Evolutionary conservation across 129 eudicot genomes (phyloP), one percentile per base, ranked within the genome.

Genomic region (Arctium lappa): DNA sequence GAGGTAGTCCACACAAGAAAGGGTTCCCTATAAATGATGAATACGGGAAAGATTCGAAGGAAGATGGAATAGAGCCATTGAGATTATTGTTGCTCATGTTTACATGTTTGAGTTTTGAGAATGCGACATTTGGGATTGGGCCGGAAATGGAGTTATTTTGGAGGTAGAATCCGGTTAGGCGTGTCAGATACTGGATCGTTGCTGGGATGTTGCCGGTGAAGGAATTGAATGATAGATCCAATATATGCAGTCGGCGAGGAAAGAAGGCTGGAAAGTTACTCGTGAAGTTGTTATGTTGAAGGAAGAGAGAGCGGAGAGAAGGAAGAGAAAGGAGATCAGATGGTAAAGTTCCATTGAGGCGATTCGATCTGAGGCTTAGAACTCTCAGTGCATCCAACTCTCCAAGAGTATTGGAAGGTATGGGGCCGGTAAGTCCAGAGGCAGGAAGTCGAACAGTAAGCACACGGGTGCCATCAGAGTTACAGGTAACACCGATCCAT

Each of bases 281-380:
- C 1, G 91, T 88, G 82, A 93, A 89, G 81, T 91, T 88, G 87
- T 93, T 93, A 80, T 79, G 90, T 69, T 93, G 97, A 70, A 93
- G 92, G 88, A 86, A 91, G 6, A 93, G 87, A 83, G 82, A 85
- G 3, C 86, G 87, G 10, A 91, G 97, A 53, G 94, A 88, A 56
- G 91, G 97, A 74, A 93, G 94, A 34, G 93, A 81, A 80, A 91
- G 84, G 84, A 93, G 74, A 78, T 91, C 97, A n/a, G 86, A 66
- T 44, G 97, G 97, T 18, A 93, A 74, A 79, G 36, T 81, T 31
- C 97, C 97, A 85, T 78, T 87, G 38, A 91, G 83, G 29, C 78
- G 82, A 87, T 93, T 93, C 9, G 97, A 91, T 53, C 92, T 88
- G 74, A 93, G 94, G 89, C 97, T 93, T 79, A 93, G 89, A 75